Conservation (phyloP, 2,329 filamentous ascomycete genomes). For the Neurospora crassa region DNA sequence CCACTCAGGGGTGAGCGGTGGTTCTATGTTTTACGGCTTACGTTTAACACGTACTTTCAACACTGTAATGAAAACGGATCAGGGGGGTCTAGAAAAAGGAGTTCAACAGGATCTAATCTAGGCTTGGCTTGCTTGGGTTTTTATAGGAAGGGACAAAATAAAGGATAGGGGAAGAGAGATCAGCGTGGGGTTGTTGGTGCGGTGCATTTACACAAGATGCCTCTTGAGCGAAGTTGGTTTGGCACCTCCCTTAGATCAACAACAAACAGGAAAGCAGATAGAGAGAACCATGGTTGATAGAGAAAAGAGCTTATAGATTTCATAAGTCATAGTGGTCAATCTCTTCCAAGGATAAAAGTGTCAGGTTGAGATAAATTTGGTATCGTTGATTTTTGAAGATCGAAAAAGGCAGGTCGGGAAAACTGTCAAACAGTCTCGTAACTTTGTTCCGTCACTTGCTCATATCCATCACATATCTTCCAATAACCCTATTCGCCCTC, state of each 20-base stretch:
- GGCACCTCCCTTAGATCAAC: background rate
- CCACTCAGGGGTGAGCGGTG: background rate
- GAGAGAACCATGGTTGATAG: background rate
- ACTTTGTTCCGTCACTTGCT: conserved; percentile 1
- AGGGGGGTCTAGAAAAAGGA: background rate
- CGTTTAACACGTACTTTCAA: background rate
- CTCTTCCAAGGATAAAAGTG: background rate
- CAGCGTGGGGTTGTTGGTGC: background rate
- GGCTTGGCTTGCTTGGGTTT: background rate
- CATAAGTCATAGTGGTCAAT: background rate
- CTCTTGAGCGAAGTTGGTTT: background rate
- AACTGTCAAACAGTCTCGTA: background rate
- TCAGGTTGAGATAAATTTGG: background rate
- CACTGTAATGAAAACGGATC: background rate
- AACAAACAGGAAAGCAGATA: background rate
- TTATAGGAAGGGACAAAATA: background rate
- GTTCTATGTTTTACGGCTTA: background rate
- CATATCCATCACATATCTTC: conserved; percentile 24
- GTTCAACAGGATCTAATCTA: background rate
- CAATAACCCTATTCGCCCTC: conserved; percentile 39
- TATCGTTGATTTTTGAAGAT: background rate
- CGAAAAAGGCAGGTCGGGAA: background rate
- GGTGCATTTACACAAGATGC: background rate
- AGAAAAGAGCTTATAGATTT: background rate
- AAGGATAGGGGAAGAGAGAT: background rate